A percentile compares a stretch with the other conserved stretches of the same genome.
Evolutionary conservation across 192 early-diverging fungal genomes (phyloP).

Genomic region (Blastocladiella britannica): DNA sequence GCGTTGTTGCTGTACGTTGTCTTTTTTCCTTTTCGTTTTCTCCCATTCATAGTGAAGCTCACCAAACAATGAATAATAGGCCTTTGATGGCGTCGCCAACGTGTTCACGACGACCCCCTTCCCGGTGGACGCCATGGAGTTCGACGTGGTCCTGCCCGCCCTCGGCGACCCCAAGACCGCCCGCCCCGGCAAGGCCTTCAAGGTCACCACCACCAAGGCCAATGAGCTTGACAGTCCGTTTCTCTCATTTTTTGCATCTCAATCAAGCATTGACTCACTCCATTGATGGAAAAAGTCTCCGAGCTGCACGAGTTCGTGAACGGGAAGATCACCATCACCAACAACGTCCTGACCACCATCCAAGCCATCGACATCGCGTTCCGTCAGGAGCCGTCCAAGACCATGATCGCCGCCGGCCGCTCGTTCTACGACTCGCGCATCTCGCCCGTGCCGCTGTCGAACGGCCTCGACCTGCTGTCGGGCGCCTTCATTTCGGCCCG

Average conservation of each 20-base stretch:
- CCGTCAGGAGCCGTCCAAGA: slow-evolving; percentile 56
- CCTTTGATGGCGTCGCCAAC: slow-evolving; percentile 71
- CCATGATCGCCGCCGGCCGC: slow-evolving; percentile 20
- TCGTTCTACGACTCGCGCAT: background rate
- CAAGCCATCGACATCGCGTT: slow-evolving; percentile 63
- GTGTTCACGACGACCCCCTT: slow-evolving; percentile 46
- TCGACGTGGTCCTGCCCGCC: slow-evolving; percentile 23
- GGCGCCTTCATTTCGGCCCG: slow-evolving; percentile 79
- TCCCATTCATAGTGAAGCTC: background rate
- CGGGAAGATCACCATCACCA: slow-evolving; percentile 4
- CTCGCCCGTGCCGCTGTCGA: slow-evolving; percentile 21
- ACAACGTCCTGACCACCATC: slow-evolving; percentile 21
- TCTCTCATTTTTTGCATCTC: no score
- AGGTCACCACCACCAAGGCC: slow-evolving; percentile 39
- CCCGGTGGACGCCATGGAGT: slow-evolving; percentile 26
- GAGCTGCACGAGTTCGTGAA: slow-evolving; percentile 8
- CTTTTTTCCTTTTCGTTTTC: background rate
- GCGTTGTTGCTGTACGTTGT: background rate
- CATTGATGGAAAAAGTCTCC: slow-evolving; percentile 14
- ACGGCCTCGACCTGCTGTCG: slow-evolving; percentile 78
- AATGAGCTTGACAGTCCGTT: slow-evolving; percentile 47
- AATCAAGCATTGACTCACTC: slow-evolving; percentile 17
- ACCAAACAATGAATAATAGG: slow-evolving; percentile 1
- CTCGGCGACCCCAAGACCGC: slow-evolving; percentile 6
- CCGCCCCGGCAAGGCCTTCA: slow-evolving; percentile 31